These are phyloP conservation scores for Grosmannia serpens DNA, from an alignment of 2,329 filamentous ascomycete genomes.

Conservation along the genomic window DNA sequence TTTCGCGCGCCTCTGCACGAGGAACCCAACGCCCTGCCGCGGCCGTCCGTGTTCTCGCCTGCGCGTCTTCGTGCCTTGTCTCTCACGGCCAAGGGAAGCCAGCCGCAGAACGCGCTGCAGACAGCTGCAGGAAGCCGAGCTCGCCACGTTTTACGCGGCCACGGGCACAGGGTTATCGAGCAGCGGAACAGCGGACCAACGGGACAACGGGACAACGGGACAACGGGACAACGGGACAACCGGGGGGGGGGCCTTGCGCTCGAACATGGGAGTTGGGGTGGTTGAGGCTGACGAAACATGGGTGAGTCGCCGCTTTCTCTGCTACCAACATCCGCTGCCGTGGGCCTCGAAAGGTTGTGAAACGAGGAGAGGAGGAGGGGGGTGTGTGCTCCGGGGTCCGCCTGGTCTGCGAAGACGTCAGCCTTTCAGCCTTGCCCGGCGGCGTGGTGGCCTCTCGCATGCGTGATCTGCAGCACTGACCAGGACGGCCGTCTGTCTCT, in stretches of 20 bases:
- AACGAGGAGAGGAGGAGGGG: neutral
- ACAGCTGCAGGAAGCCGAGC: neutral
- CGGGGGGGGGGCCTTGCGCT: neutral
- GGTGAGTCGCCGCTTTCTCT: constrained; percentile 1
- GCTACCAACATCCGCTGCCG: constrained; percentile 2
- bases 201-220: neutral
- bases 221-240: neutral
- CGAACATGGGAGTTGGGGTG: neutral
- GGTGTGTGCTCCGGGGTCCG: neutral
- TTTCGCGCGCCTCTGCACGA: neutral
- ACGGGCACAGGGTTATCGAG: neutral
- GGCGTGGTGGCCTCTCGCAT: neutral
- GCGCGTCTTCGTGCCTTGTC: neutral
- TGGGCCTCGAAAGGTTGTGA: constrained; percentile 9
- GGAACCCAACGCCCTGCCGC: neutral
- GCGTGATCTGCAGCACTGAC: neutral
- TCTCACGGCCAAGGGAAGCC: neutral
- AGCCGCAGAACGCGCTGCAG: neutral
- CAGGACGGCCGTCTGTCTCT: constrained; percentile 5
- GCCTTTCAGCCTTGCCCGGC: neutral
- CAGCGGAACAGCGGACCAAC: no score
- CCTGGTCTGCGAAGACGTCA: neutral
- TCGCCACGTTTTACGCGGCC: neutral
- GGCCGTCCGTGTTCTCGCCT: neutral
- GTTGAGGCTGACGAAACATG: constrained; percentile 2